These are phyloP conservation scores for Gossypium ekmanianum DNA, from an alignment of 345 rosid species.

Conservation along the genomic window DNA sequence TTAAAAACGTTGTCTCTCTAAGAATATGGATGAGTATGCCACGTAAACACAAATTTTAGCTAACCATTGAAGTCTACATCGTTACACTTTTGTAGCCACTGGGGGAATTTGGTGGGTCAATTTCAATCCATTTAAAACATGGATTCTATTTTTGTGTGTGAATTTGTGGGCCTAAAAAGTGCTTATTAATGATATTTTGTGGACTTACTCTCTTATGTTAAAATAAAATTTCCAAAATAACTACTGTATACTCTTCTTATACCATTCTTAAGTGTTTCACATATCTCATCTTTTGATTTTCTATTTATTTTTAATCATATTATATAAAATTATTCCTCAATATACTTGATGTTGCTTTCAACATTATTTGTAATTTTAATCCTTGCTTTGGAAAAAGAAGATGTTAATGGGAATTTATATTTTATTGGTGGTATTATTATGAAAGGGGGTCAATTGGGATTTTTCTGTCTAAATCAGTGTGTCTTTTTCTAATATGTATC, in stretches of 20 bases:
- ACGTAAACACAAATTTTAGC: neutral
- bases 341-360: neutral
- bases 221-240: too few relatives aligned
- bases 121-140: neutral
- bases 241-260: too few relatives aligned
- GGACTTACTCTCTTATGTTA: too few relatives aligned
- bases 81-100: neutral
- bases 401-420: neutral
- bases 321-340: too few relatives aligned
- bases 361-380: neutral
- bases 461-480: neutral
- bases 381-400: neutral
- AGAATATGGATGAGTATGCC: conserved; percentile 2
- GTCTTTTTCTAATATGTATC: neutral
- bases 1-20: neutral
- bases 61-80: conserved; percentile 14
- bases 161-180: neutral
- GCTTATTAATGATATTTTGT: neutral
- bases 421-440: neutral
- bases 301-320: too few relatives aligned
- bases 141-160: neutral
- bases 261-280: too few relatives aligned
- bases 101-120: neutral
- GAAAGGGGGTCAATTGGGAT: neutral
- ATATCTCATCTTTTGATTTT: neutral